Conservation (phyloP, 805 yeast genomes). For the Ogataea pini region DNA sequence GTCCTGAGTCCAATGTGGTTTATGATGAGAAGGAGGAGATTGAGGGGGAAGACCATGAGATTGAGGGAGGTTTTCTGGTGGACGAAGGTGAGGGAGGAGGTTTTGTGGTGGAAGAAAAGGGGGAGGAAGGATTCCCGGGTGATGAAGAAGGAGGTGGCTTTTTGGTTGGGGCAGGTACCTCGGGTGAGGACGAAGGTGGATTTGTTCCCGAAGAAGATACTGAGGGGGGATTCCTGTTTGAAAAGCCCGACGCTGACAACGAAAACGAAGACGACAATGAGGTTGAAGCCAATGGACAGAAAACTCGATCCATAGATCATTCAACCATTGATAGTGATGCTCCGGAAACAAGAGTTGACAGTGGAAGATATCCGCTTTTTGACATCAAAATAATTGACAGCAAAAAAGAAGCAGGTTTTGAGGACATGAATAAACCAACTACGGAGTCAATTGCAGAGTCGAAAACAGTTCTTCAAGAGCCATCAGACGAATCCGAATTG, state of each 20-base stretch:
- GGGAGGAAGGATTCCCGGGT: constrained; percentile 13
- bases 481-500: background rate
- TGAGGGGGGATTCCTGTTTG: background rate
- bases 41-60: constrained; percentile 9
- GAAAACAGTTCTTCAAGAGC: background rate
- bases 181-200: constrained; percentile 9
- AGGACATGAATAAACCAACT: background rate
- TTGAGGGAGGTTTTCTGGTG: constrained; percentile 5
- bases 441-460: background rate
- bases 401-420: background rate
- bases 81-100: constrained; percentile 6
- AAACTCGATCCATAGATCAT: too few species aligned
- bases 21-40: constrained; percentile 10
- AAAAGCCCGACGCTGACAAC: background rate
- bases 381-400: constrained; percentile 3
- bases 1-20: constrained; percentile 7
- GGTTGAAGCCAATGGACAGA: too few species aligned
- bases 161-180: too few species aligned
- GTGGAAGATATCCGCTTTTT: constrained; percentile 1
- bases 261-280: too few species aligned
- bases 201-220: constrained; percentile 5
- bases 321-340: too few species aligned
- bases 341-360: too few species aligned
- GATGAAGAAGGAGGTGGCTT: constrained; percentile 28
- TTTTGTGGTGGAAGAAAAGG: constrained; percentile 10